A percentile compares a stretch with the other conserved stretches of the same genome.
phyloP scores from a whole-genome alignment of 1,284 basidiomycete genomes.

The Melampsora occidentalis region DNA sequence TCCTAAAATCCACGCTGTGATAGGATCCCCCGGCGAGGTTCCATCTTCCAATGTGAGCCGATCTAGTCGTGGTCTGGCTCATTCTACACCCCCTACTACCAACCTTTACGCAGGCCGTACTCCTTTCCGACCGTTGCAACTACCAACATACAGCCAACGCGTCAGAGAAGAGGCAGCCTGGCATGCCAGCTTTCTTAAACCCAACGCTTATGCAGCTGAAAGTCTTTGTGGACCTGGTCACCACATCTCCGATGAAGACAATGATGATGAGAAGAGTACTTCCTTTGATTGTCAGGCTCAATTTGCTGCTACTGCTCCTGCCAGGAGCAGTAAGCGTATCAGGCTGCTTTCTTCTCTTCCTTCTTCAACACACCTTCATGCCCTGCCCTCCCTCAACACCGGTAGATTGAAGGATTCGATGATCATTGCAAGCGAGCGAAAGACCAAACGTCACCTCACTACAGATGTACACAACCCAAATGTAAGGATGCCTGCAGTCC shows the following conservation, averaged over 20 bases:
- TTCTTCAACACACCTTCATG: background rate
- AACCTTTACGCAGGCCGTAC: conserved; percentile 37
- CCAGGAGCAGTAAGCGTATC: conserved; percentile 43
- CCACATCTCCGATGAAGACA: background rate
- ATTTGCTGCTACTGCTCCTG: conserved; percentile 17
- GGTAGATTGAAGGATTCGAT: conserved; percentile 26
- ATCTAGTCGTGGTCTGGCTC: conserved; percentile 36
- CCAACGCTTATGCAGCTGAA: conserved; percentile 30
- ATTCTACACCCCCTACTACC: conserved; percentile 39
- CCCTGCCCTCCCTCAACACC: too few species aligned
- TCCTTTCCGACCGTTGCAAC: conserved; percentile 21
- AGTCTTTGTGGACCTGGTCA: conserved; percentile 14
- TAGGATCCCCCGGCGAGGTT: conserved; percentile 42
- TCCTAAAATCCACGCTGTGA: conserved; percentile 32
- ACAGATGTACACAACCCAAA: conserved; percentile 18
- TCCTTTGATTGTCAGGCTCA: background rate
- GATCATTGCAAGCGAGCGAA: conserved; percentile 21
- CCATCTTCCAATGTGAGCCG: conserved; percentile 19
- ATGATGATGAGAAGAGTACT: conserved; percentile 3
- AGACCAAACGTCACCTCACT: conserved; percentile 11
- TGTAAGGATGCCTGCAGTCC: background rate
- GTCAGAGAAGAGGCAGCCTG: conserved; percentile 36
- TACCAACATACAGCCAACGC: conserved; percentile 25
- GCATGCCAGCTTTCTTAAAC: conserved; percentile 38
- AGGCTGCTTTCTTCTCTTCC: conserved; percentile 16